These are phyloP conservation scores for Salinomyces thailandicus DNA, from an alignment of 2,329 filamentous ascomycete genomes.

Conservation along the genomic window DNA sequence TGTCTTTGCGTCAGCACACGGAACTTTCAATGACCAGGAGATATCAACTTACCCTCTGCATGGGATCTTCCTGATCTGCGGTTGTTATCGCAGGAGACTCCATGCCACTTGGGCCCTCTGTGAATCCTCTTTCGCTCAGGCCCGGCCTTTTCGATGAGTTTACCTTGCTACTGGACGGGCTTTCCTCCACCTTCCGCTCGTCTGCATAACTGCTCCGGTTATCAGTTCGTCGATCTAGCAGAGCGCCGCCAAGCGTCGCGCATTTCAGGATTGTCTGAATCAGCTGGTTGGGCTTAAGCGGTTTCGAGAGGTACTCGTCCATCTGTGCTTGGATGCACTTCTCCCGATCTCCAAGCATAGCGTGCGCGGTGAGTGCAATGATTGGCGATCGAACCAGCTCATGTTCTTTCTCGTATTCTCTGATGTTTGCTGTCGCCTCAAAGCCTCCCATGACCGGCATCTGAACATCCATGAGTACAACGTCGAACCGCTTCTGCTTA, in stretches of 20 bases:
- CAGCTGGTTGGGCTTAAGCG: constrained; percentile 89
- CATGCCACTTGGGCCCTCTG: constrained; percentile 50
- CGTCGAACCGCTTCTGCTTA: constrained; percentile 85
- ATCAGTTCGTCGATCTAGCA: constrained; percentile 63
- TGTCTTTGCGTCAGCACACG: not conserved
- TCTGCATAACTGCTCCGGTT: constrained; percentile 15
- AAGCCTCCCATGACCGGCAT: constrained; percentile 99
- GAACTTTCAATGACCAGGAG: not conserved
- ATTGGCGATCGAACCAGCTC: constrained; percentile 80
- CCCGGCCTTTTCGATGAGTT: constrained; percentile 36
- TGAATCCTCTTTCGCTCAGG: constrained; percentile 56
- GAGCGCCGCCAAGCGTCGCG: constrained; percentile 74
- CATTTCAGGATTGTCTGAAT: constrained; percentile 98
- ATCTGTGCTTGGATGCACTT: constrained; percentile 98
- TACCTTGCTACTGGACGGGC: constrained; percentile 5
- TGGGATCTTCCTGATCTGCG: constrained; percentile 49
- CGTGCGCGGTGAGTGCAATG: constrained; percentile 91
- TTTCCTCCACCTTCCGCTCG: constrained; percentile 7
- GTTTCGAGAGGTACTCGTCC: constrained; percentile 98
- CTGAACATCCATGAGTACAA: constrained; percentile 97
- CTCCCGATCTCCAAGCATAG: constrained; percentile 96
- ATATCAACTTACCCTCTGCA: constrained; percentile 46
- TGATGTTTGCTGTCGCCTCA: constrained; percentile 91
- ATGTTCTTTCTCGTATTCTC: constrained; percentile 80
- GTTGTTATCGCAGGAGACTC: constrained; percentile 55